Percentiles rank a stretch among this genome's conserved stretches.
phyloP scores from a whole-genome alignment of 139 green algal genomes.

The Tetraselmis chui region DNA sequence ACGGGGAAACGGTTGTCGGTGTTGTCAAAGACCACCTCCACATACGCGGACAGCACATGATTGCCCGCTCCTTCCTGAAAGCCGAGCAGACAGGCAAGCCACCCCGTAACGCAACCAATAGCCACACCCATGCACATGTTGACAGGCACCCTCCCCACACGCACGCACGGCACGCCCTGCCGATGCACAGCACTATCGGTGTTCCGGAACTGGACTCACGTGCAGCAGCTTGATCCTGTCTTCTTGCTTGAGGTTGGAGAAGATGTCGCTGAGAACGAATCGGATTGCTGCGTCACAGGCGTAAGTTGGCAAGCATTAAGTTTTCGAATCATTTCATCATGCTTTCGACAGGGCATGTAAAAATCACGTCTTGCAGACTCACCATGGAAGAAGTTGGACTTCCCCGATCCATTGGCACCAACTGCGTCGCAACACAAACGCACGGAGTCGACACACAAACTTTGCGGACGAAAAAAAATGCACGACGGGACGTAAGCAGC shows the following conservation, averaged over 20 bases:
- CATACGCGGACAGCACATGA: slow-evolving; percentile 76
- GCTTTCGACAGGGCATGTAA: too few relatives aligned
- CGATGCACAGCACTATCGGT: background rate
- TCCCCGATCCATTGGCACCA: slow-evolving; percentile 96
- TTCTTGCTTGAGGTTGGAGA: slow-evolving; percentile 57
- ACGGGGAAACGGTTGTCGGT: slow-evolving; percentile 84
- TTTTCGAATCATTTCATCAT: too few relatives aligned
- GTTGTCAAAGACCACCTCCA: slow-evolving; percentile 99
- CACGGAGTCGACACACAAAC: too few relatives aligned
- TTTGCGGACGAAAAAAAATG: too few relatives aligned
- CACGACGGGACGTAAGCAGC: background rate
- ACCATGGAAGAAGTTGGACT: slow-evolving; percentile 99
- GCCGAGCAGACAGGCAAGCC: background rate
- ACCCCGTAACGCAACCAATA: background rate
- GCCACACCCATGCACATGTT: background rate
- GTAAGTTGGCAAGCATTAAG: too few relatives aligned
- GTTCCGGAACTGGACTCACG: slow-evolving; percentile 44
- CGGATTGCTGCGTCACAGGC: slow-evolving; percentile 96
- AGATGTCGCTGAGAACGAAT: slow-evolving; percentile 93
- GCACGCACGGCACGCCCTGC: background rate
- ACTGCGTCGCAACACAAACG: too few relatives aligned
- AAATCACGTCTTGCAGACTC: too few relatives aligned
- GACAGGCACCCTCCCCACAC: background rate
- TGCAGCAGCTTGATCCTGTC: slow-evolving; percentile 90
- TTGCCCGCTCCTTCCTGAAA: slow-evolving; percentile 89